phyloP scores from a whole-genome alignment of 2,329 filamentous ascomycete species.

The Lithohypha guttulata region DNA sequence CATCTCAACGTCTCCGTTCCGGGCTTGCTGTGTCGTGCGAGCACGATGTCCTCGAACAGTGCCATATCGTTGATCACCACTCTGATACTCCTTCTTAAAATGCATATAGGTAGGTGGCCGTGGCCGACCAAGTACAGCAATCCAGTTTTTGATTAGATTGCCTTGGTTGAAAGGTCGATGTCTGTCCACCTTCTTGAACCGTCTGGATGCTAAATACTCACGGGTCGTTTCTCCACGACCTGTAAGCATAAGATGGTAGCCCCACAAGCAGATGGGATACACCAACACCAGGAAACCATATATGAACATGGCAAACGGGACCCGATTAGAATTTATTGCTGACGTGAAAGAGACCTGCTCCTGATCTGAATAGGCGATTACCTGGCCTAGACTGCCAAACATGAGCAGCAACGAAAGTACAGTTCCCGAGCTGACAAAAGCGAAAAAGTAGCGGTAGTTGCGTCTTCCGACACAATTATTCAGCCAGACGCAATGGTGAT shows the following conservation, averaged over 20 bases:
- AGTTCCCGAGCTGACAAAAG: conserved; percentile 73
- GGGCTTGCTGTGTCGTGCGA: conserved; percentile 40
- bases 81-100: conserved; percentile 66
- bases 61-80: conserved; percentile 78
- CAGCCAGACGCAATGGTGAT: conserved; percentile 97
- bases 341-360: conserved; percentile 56
- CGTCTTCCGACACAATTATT: conserved; percentile 96
- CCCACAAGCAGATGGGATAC: conserved; percentile 74
- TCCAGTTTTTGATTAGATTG: conserved; percentile 64
- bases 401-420: conserved; percentile 66
- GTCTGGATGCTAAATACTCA: conserved; percentile 92
- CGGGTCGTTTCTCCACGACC: conserved; percentile 86
- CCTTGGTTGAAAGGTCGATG: conserved; percentile 83
- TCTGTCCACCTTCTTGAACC: conserved; percentile 83
- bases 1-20: conserved; percentile 59
- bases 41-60: conserved; percentile 42
- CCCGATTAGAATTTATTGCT: conserved; percentile 60
- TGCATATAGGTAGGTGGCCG: conserved; percentile 78
- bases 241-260: conserved; percentile 87
- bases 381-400: conserved; percentile 66
- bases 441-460: conserved; percentile 97
- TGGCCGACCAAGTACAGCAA: conserved; percentile 70
- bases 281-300: conserved; percentile 63
- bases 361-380: conserved; percentile 58
- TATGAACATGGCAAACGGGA: conserved; percentile 80